phyloP scores from a whole-genome alignment of 2,329 filamentous ascomycete genomes.

The Alternaria solani region DNA sequence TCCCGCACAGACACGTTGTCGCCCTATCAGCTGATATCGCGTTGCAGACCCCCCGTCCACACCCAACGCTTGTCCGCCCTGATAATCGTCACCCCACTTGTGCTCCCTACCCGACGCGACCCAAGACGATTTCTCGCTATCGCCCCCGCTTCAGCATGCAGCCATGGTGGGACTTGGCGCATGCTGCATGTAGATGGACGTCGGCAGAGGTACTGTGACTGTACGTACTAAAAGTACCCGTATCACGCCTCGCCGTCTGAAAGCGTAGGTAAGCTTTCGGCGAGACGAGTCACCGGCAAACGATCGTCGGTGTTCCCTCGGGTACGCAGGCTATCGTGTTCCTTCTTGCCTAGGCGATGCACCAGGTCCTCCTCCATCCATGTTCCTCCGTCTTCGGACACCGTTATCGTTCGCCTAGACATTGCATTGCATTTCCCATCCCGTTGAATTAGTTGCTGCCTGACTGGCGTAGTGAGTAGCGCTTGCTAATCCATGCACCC shows the following conservation, averaged over 20 bases:
- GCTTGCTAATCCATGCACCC: neutral
- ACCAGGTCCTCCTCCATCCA: neutral
- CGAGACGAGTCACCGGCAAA: neutral
- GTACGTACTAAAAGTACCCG: neutral
- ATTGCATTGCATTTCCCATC: neutral
- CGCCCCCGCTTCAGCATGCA: neutral
- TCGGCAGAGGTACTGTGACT: slow-evolving; percentile 1
- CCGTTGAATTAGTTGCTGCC: neutral
- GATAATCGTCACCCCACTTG: slow-evolving; percentile 5
- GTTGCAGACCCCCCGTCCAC: slow-evolving; percentile 12
- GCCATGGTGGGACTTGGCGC: neutral
- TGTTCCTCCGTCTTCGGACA: neutral
- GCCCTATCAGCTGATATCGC: slow-evolving; percentile 48
- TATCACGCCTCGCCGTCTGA: neutral
- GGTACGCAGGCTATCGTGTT: neutral
- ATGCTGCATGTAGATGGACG: neutral
- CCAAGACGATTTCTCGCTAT: neutral
- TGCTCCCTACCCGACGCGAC: neutral
- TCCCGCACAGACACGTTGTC: slow-evolving; percentile 33
- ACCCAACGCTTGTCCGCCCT: slow-evolving; percentile 5
- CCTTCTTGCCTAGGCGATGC: neutral
- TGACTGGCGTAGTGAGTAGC: neutral
- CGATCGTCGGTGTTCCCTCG: neutral
- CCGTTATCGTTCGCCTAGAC: neutral
- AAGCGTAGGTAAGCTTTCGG: neutral